These are phyloP conservation scores for Polytrichum commune DNA, from an alignment of 225 moss, liverwort and hornwort genomes.

Conservation along the genomic window DNA sequence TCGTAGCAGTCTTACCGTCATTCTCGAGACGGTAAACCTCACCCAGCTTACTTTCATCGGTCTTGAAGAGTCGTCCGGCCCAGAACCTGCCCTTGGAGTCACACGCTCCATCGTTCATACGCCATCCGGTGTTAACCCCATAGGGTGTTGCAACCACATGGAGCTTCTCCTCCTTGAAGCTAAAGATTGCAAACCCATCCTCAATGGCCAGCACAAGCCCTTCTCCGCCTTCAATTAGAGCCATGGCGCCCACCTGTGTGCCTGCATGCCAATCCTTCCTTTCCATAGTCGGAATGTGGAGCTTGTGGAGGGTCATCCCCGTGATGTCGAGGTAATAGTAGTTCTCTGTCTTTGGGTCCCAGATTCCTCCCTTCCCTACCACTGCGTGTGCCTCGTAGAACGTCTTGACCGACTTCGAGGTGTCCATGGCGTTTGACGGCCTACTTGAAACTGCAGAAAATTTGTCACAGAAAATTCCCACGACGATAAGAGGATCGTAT, in stretches of 20 bases:
- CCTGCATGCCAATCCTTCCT: constrained; percentile 39
- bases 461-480: too few species aligned
- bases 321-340: constrained; percentile 44
- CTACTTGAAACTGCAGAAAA: too few species aligned
- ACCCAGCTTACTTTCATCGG: constrained; percentile 52
- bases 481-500: too few species aligned
- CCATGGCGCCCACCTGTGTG: constrained; percentile 47
- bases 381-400: constrained; percentile 40
- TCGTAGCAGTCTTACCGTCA: constrained; percentile 73
- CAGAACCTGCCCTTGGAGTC: constrained; percentile 60
- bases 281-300: constrained; percentile 7
- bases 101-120: constrained; percentile 68
- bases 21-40: constrained; percentile 79
- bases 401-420: constrained; percentile 2
- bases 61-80: constrained; percentile 52
- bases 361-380: constrained; percentile 61
- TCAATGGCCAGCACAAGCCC: constrained; percentile 55
- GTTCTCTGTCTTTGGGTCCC: constrained; percentile 39
- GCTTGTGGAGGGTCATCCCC: constrained; percentile 4
- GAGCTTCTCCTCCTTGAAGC: constrained; percentile 37
- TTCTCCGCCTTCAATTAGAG: constrained; percentile 39
- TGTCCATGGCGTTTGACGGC: too few species aligned
- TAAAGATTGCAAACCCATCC: constrained; percentile 54
- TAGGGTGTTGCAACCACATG: constrained; percentile 47
- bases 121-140: constrained; percentile 50